Base-by-base conservation (phyloP, 306 rosid species). In the Fragaria vesca region DNA sequence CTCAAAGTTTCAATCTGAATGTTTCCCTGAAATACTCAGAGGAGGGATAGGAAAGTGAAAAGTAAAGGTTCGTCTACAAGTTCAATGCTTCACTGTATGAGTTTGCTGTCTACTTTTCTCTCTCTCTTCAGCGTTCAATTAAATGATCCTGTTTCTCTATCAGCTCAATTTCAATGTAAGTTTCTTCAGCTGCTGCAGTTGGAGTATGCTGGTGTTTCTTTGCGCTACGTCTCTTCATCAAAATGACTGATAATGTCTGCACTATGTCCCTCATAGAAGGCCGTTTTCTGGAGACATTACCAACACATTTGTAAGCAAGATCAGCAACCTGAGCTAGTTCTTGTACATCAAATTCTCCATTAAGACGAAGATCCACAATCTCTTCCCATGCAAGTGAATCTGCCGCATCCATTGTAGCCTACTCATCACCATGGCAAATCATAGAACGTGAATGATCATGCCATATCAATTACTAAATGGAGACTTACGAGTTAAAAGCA, bases 201-300 rank as follows among this genome's bases (percentile, higher is more conserved):
- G 78, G 32, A 20, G 43, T 15, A 1, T 43, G 45, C 55, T 62
- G 11, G 58, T 0, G 2, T 66, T 28, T 61, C 30, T n/a, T 36
- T 4, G 3, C 9, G n/a, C 16, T 6, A 61, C 48, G 60, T 30
- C 16, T 75, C 58, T 1, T 45, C 60, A 28, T 75, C 34, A 30
- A 28, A 61, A 75, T 75, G 42, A 32, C 12, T 20, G 60, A 61
- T 12, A 75, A 30, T 18, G 58, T 45, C 60, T 61, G 78, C 34
- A 75, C 71, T 26, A 30, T 60, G 30, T 28, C 46, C 71, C 78
- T 75, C 78, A 45, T 18, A 17, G 78, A 60, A 28, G 78, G 78
- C 45, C 71, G 45, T 15, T 28, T 61, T 12, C 4, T 60, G 4
- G 78, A 61, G 30, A 46, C 58, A 1, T 65, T 9, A 28, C 8